Evolutionary conservation across 2,329 filamentous ascomycete species (phyloP).

Genomic region (Penicillium concentricum): DNA sequence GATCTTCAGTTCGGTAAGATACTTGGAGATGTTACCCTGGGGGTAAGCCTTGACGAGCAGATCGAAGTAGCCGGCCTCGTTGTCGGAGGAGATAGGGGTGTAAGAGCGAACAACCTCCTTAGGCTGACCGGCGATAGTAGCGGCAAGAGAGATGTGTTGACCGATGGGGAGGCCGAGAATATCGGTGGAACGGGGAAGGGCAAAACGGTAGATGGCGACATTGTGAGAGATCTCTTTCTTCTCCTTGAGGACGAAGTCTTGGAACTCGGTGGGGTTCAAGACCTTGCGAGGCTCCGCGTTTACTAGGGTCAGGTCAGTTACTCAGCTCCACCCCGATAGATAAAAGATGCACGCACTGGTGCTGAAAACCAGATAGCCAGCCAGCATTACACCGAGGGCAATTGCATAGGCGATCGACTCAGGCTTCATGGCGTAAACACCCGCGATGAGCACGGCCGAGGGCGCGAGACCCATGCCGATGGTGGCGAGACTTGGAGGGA

Average conservation of each 20-base stretch:
- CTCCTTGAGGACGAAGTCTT: slow-evolving; percentile 88
- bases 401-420: slow-evolving; percentile 74
- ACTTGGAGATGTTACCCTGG: slow-evolving; percentile 93
- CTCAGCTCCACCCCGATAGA: neutral
- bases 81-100: slow-evolving; percentile 86
- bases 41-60: slow-evolving; percentile 98
- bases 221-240: slow-evolving; percentile 98
- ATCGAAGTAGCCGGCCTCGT: slow-evolving; percentile 88
- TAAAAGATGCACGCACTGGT: slow-evolving; percentile 59
- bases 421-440: slow-evolving; percentile 73
- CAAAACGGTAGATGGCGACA: slow-evolving; percentile 97
- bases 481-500: slow-evolving; percentile 45
- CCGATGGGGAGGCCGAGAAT: slow-evolving; percentile 96
- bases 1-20: slow-evolving; percentile 78
- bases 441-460: slow-evolving; percentile 72
- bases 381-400: slow-evolving; percentile 63
- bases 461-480: slow-evolving; percentile 82
- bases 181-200: slow-evolving; percentile 70
- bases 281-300: slow-evolving; percentile 70
- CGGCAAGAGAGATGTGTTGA: slow-evolving; percentile 96
- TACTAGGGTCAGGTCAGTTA: slow-evolving; percentile 13
- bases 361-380: slow-evolving; percentile 68
- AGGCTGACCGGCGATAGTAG: slow-evolving; percentile 69
- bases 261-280: slow-evolving; percentile 82
- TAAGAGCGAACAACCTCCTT: slow-evolving; percentile 91